Percentiles rank a stretch among this genome's conserved stretches.
Conservation (phyloP, 2,329 filamentous ascomycete genomes). For the Microsporum canis region DNA sequence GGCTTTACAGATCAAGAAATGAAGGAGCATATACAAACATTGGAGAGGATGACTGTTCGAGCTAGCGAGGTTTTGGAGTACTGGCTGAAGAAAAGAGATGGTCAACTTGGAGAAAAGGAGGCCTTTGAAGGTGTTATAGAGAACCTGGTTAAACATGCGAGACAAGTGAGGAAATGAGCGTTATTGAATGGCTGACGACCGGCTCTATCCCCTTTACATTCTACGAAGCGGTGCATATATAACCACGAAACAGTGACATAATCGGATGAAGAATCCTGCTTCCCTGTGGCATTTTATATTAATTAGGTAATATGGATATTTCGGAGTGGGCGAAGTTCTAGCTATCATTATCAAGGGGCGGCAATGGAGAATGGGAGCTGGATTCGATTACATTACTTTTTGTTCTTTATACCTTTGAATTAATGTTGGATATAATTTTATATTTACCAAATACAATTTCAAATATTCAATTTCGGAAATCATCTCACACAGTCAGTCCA, state of each 20-base stretch:
- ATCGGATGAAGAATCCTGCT: neutral
- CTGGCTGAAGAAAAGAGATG: constrained; percentile 77
- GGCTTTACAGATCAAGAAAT: constrained; percentile 73
- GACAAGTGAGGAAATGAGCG: constrained; percentile 63
- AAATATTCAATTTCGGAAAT: neutral
- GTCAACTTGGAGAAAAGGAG: constrained; percentile 79
- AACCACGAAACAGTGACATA: neutral
- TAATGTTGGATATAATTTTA: neutral
- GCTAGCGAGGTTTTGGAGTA: constrained; percentile 73
- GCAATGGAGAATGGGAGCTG: neutral
- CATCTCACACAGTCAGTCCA: neutral
- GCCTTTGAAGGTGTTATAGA: constrained; percentile 95
- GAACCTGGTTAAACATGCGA: constrained; percentile 83
- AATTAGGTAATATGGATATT: neutral
- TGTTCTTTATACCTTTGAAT: neutral
- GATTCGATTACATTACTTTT: neutral
- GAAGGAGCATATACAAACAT: constrained; percentile 53
- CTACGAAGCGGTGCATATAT: neutral
- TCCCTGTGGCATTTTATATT: neutral
- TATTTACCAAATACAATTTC: neutral
- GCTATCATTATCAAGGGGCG: neutral
- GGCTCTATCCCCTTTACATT: neutral
- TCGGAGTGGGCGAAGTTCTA: neutral
- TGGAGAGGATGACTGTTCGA: constrained; percentile 58
- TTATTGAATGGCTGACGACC: neutral